A percentile compares a stretch with the other conserved stretches of the same genome.
phyloP scores from a whole-genome alignment of 768 basidiomycete genomes.

The Tylopilus vinaceipallidus region DNA sequence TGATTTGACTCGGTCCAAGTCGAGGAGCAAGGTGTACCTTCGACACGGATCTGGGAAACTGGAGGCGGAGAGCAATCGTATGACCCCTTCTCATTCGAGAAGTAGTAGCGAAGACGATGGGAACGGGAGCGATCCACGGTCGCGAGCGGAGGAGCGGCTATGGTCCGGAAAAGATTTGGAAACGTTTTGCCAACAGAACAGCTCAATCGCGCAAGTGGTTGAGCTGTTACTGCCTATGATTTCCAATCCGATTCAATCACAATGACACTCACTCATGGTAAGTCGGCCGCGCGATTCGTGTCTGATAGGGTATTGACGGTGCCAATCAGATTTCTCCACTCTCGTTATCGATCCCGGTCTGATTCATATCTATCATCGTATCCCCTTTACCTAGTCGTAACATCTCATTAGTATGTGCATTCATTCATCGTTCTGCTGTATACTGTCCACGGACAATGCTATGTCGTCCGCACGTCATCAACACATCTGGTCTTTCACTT shows the following conservation, averaged over 20 bases:
- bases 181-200: slow-evolving; percentile 86
- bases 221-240: slow-evolving; percentile 55
- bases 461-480: slow-evolving; percentile 26
- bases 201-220: slow-evolving; percentile 74
- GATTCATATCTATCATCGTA: slow-evolving; percentile 29
- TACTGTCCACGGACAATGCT: slow-evolving; percentile 23
- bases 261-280: slow-evolving; percentile 21
- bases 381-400: slow-evolving; percentile 21
- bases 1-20: slow-evolving; percentile 61
- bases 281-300: slow-evolving; percentile 11
- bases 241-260: slow-evolving; percentile 35
- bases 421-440: slow-evolving; percentile 28
- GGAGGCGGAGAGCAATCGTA: slow-evolving; percentile 49
- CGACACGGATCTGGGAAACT: slow-evolving; percentile 61
- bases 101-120: slow-evolving; percentile 33
- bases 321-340: slow-evolving; percentile 7
- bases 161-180: slow-evolving; percentile 87
- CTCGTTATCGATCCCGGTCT: slow-evolving; percentile 24
- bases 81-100: slow-evolving; percentile 23
- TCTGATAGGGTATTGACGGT: slow-evolving; percentile 10
- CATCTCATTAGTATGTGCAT: slow-evolving; percentile 30
- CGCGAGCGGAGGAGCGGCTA: slow-evolving; percentile 45
- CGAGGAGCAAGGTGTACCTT: slow-evolving; percentile 67
- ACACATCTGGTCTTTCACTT: slow-evolving; percentile 18
- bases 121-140: slow-evolving; percentile 31